A percentile compares a stretch with the other conserved stretches of the same genome.
These are phyloP conservation scores for Boletus coccyginus DNA, from an alignment of 768 basidiomycete species.

Conservation along the genomic window DNA sequence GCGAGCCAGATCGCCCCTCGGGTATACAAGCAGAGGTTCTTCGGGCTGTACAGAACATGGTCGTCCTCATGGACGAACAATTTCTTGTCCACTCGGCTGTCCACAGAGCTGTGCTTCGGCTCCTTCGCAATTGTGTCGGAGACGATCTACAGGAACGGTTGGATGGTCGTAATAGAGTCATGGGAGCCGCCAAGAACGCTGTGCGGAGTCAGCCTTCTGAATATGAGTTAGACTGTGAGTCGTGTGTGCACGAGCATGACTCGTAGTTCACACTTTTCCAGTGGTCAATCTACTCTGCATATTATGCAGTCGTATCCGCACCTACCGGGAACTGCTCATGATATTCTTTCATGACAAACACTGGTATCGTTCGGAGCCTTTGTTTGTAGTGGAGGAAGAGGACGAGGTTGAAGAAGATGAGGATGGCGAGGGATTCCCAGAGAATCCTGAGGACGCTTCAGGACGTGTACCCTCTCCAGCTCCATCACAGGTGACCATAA, in stretches of 20 bases:
- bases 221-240: conserved; percentile 84
- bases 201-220: conserved; percentile 75
- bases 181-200: conserved; percentile 82
- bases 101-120: conserved; percentile 80
- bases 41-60: conserved; percentile 84
- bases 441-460: conserved; percentile 6
- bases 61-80: conserved; percentile 87
- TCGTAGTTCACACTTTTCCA: conserved; percentile 31
- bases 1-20: conserved; percentile 78
- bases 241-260: not conserved
- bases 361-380: conserved; percentile 75
- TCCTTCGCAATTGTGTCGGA: conserved; percentile 87
- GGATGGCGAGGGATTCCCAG: conserved; percentile 26
- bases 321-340: conserved; percentile 85
- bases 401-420: conserved; percentile 61
- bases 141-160: conserved; percentile 87
- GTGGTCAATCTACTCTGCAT: conserved; percentile 92
- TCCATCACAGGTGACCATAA: conserved; percentile 57
- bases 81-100: conserved; percentile 91
- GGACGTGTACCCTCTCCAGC: conserved; percentile 51
- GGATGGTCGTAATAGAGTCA: conserved; percentile 68
- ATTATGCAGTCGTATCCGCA: conserved; percentile 87
- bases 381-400: conserved; percentile 74
- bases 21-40: conserved; percentile 93
- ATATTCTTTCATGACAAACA: conserved; percentile 97